A percentile compares a stretch with the other conserved stretches of the same genome.
These are phyloP conservation scores for Candida mesenterica DNA, from an alignment of 1,139 yeast genomes.

Conservation along the genomic window DNA sequence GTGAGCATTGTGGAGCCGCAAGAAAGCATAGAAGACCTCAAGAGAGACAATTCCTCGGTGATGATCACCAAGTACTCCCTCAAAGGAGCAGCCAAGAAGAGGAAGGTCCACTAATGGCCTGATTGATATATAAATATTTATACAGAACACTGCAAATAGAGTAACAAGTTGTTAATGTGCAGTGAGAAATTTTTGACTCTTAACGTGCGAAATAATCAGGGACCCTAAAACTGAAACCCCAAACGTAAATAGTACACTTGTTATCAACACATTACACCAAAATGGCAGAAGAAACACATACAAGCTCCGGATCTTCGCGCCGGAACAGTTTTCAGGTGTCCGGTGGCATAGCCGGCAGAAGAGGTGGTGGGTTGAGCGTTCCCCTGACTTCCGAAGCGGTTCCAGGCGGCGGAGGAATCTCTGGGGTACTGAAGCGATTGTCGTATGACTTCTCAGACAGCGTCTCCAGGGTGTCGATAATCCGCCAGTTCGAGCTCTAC, in stretches of 20 bases:
- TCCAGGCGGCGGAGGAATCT: conserved; percentile 7
- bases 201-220: too few species aligned
- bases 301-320: conserved; percentile 1
- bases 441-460: conserved; percentile 21
- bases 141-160: too few species aligned
- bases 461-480: conserved; percentile 28
- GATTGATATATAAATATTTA: too few species aligned
- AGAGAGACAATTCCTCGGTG: neutral
- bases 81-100: neutral
- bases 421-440: conserved; percentile 11
- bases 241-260: neutral
- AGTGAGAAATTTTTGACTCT: too few species aligned
- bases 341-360: neutral
- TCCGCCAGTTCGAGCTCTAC: conserved; percentile 35
- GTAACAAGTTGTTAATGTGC: too few species aligned
- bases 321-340: conserved; percentile 1
- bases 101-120: neutral
- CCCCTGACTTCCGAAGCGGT: neutral
- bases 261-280: neutral
- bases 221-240: too few species aligned
- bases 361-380: neutral
- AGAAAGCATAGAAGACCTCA: conserved; percentile 1
- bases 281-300: conserved; percentile 1
- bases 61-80: neutral
- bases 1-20: conserved; percentile 4